Evolutionary conservation across 2,329 filamentous ascomycete genomes (phyloP), one percentile per base, ranked within the genome.

Genomic region (Xylariaceae sp.): DNA sequence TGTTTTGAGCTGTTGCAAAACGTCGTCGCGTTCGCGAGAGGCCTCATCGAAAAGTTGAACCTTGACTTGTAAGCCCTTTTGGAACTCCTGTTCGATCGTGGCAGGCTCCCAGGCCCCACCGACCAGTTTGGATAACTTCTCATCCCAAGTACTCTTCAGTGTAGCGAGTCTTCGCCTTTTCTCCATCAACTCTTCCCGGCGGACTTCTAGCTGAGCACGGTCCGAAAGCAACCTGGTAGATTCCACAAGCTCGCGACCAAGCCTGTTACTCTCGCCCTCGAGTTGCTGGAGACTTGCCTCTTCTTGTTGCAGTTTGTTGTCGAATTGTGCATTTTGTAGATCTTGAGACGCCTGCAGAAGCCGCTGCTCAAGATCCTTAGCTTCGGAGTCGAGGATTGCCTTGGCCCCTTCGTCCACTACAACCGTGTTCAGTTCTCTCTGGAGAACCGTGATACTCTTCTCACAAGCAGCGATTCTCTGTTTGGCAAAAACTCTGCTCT

Each of bases 331-430:
- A 16, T 72, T 73, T 34, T 83, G 80, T 46, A 86, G 80, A 1
- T 85, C 80, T n/a, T 80, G 74, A 58, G 83, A 86, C 3, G 83
- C 77, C 49, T 80, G 78, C 44, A 79, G 71, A 15, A 95, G 76
- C 32, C 79, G 80, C 16, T 75, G 73, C 56, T 87, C 81, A 0
- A 88, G 78, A 37, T 94, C 88, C 36, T 83, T 80, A 46, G 88
- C 80, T 49, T 87, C 85, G 15, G 85, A 81, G 63, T 94, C 87
- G 6, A 96, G 77, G 3, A 88, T 77, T 22, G 88, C 87, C 68
- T 89, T 89, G 30, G 83, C 82, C 3, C 92, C 92, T 72, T 97
- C 92, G 62, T 99, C 92, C 29, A 92, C 80, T 34, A 87, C 80
- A 51, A 99, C 86, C n/a, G 77, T 76, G 62, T 86, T 80, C 30